Conservation (phyloP, 345 rosid genomes). For the Eucalyptus regnans region DNA sequence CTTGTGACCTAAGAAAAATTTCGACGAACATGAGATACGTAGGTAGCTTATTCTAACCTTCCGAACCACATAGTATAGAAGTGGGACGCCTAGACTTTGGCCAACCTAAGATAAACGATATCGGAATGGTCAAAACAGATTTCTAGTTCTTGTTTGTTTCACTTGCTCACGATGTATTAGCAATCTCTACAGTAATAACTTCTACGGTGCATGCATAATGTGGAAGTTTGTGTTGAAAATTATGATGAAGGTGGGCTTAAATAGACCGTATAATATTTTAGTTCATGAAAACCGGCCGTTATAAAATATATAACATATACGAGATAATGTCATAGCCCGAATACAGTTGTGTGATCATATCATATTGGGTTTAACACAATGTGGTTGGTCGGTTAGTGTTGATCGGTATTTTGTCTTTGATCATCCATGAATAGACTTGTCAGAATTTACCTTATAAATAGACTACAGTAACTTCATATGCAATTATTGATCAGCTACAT, state of each 20-base stretch:
- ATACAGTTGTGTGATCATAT: not conserved
- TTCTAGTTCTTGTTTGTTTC: not conserved
- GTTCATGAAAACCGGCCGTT: not conserved
- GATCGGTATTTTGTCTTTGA: not conserved
- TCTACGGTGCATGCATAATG: not conserved
- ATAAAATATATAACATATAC: not conserved
- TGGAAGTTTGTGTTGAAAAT: not conserved
- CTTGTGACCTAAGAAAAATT: not conserved
- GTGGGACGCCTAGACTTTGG: not conserved
- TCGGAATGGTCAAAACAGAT: not conserved
- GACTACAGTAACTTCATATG: not conserved
- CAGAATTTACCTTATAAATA: not conserved
- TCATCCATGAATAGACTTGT: not conserved
- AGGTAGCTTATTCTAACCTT: not conserved
- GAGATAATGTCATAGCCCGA: not conserved
- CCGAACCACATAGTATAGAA: not conserved
- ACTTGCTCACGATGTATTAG: not conserved
- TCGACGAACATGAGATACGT: not conserved
- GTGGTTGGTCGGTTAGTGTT: not conserved
- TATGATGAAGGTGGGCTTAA: not conserved
- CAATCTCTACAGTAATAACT: not conserved
- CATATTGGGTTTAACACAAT: not conserved
- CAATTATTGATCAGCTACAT: not conserved
- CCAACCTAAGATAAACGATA: not conserved
- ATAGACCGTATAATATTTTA: not conserved